Conservation (phyloP, 345 rosid genomes). For the Pugionium cornutum region DNA sequence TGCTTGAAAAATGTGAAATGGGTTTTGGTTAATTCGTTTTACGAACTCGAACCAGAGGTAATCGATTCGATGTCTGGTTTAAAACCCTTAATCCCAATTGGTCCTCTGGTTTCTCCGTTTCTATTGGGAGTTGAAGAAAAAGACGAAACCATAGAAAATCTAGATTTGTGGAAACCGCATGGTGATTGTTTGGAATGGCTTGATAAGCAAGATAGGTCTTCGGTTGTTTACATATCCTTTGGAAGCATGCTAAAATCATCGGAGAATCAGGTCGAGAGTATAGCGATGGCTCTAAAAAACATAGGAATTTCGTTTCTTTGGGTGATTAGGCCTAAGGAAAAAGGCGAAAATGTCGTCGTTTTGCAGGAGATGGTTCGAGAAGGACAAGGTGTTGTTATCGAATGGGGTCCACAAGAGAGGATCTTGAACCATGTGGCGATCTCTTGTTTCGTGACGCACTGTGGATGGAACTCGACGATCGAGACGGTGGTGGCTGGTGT, state of each 20-base stretch:
- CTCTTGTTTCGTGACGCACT: conserved; percentile 57
- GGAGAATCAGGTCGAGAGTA: conserved; percentile 43
- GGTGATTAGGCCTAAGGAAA: conserved; percentile 50
- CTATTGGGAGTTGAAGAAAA: conserved; percentile 40
- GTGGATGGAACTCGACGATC: conserved; percentile 65
- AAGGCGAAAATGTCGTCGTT: not conserved
- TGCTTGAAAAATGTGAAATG: conserved; percentile 48
- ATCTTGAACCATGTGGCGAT: conserved; percentile 47
- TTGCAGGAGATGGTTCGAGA: conserved; percentile 38
- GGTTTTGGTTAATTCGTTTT: conserved; percentile 52
- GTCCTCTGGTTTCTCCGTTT: conserved; percentile 56
- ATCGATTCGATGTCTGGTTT: conserved; percentile 37
- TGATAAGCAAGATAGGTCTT: conserved; percentile 46
- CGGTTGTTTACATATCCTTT: conserved; percentile 63
- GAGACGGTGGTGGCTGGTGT: conserved; percentile 54
- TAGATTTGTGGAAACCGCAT: conserved; percentile 45
- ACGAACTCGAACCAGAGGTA: conserved; percentile 49
- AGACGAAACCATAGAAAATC: conserved; percentile 5
- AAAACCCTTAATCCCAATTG: conserved; percentile 45
- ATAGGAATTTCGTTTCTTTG: conserved; percentile 49
- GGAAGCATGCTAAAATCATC: conserved; percentile 49
- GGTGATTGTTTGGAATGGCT: conserved; percentile 58
- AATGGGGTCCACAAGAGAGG: conserved; percentile 57
- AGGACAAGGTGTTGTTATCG: conserved; percentile 46
- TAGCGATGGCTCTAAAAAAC: conserved; percentile 48